Evolutionary conservation across 2,329 filamentous ascomycete species (phyloP).

Genomic region (Chaetothyriales sp.): DNA sequence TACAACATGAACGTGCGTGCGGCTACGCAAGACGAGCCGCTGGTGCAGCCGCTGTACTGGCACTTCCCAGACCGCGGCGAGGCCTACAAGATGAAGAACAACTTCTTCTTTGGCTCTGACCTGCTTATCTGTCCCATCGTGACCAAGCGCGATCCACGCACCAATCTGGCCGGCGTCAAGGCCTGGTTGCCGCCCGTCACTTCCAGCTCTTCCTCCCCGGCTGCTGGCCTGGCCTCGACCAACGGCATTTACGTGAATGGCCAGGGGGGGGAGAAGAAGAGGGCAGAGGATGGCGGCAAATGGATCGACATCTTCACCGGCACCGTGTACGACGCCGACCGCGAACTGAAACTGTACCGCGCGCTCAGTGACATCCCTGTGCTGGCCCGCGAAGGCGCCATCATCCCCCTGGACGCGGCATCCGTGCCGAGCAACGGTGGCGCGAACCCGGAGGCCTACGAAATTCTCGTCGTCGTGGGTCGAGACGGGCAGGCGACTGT

Average conservation of each 20-base stretch:
- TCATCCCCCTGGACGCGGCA: constrained; percentile 42
- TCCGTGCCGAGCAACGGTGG: constrained; percentile 34
- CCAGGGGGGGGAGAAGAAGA: too few relatives aligned
- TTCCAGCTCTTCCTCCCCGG: not conserved
- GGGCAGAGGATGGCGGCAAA: constrained; percentile 20
- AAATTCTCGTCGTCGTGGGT: constrained; percentile 38
- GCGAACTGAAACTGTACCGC: constrained; percentile 40
- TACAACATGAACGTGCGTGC: constrained; percentile 43
- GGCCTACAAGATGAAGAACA: constrained; percentile 44
- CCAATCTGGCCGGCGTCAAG: constrained; percentile 35
- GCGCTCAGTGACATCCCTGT: constrained; percentile 39
- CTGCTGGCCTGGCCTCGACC: too few relatives aligned
- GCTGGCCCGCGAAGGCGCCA: constrained; percentile 42
- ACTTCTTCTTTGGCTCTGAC: constrained; percentile 46
- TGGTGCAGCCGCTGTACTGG: constrained; percentile 53
- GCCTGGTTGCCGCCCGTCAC: constrained; percentile 42
- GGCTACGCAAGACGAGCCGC: constrained; percentile 33
- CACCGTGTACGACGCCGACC: constrained; percentile 43
- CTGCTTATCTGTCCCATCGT: constrained; percentile 46
- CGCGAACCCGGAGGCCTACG: constrained; percentile 34
- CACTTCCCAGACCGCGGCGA: constrained; percentile 38
- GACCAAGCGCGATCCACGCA: constrained; percentile 33
- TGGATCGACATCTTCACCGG: constrained; percentile 48
- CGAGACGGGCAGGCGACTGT: constrained; percentile 30
- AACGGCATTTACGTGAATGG: not conserved